Evolutionary conservation across 2,329 filamentous ascomycete species (phyloP).

Genomic region (Penicillium expansum): DNA sequence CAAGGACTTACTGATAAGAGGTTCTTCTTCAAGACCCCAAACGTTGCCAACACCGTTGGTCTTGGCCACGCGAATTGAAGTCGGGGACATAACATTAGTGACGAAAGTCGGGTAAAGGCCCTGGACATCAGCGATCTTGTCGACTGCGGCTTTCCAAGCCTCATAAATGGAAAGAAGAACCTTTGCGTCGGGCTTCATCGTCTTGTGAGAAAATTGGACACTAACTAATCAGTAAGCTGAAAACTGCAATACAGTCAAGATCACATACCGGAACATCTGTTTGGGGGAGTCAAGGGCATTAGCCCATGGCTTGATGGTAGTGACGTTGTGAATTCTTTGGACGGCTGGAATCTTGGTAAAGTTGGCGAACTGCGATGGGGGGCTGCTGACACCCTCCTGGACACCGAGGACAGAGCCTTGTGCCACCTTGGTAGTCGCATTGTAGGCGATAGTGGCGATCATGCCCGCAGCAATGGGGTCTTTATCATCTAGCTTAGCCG

Average conservation of each 20-base stretch:
- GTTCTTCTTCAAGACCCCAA: constrained; percentile 36
- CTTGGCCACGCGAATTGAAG: constrained; percentile 29
- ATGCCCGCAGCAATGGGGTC: no score
- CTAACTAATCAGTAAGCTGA: constrained; percentile 12
- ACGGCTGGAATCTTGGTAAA: no score
- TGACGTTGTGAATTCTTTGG: no score
- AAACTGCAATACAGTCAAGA: background rate
- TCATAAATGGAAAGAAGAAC: constrained; percentile 34
- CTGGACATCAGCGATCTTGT: constrained; percentile 35
- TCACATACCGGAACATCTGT: constrained; percentile 37
- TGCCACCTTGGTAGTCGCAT: no score
- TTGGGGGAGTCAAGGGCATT: no score
- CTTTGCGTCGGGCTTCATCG: constrained; percentile 37
- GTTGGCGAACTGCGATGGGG: no score
- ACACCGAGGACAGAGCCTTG: no score
- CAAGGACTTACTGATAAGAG: constrained; percentile 30
- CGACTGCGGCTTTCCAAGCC: constrained; percentile 36
- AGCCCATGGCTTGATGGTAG: no score
- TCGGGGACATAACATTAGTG: constrained; percentile 30
- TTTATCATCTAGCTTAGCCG: no score
- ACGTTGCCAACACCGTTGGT: constrained; percentile 42
- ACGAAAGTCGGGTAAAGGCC: constrained; percentile 42
- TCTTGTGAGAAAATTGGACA: constrained; percentile 38
- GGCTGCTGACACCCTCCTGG: no score
- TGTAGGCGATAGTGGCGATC: no score